Evolutionary conservation across 176 grass and related monocot genomes (phyloP).

Genomic region (Puccinellia tenuiflora): DNA sequence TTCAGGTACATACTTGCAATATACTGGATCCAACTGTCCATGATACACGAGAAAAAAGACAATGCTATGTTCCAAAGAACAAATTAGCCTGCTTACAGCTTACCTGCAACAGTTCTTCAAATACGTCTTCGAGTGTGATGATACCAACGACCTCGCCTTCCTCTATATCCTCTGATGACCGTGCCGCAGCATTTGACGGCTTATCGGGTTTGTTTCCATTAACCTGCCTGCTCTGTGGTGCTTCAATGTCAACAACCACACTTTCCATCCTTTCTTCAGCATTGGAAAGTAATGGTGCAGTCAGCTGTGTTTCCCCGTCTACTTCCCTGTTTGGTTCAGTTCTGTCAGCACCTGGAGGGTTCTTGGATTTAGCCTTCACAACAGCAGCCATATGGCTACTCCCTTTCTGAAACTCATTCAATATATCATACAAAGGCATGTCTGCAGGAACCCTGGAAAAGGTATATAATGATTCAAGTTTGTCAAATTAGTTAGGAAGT

Average conservation of each 20-base stretch:
- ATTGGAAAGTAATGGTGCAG: conserved; percentile 66
- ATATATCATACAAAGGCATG: conserved; percentile 99
- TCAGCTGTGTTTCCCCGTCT: conserved; percentile 26
- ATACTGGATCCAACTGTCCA: neutral
- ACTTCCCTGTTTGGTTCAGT: conserved; percentile 39
- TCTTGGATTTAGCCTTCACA: conserved; percentile 74
- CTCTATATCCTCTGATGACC: conserved; percentile 85
- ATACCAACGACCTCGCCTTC: conserved; percentile 99
- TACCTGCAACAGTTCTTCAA: conserved; percentile 99
- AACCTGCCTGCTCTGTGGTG: conserved; percentile 40
- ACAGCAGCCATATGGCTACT: conserved; percentile 99
- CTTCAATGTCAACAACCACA: conserved; percentile 77
- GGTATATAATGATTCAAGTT: conserved; percentile 21
- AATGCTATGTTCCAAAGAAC: neutral
- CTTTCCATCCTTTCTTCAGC: conserved; percentile 43
- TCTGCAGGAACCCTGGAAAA: conserved; percentile 85
- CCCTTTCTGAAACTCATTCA: conserved; percentile 99
- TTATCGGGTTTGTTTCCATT: conserved; percentile 52
- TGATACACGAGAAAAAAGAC: neutral
- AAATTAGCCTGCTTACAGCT: conserved; percentile 14
- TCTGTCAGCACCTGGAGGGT: conserved; percentile 30
- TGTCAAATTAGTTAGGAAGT: neutral
- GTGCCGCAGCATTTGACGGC: conserved; percentile 25
- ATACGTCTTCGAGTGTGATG: conserved; percentile 98
- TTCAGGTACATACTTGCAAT: neutral